These are phyloP conservation scores for Cytospora chrysosperma DNA, from an alignment of 2,329 filamentous ascomycete species.

Conservation along the genomic window DNA sequence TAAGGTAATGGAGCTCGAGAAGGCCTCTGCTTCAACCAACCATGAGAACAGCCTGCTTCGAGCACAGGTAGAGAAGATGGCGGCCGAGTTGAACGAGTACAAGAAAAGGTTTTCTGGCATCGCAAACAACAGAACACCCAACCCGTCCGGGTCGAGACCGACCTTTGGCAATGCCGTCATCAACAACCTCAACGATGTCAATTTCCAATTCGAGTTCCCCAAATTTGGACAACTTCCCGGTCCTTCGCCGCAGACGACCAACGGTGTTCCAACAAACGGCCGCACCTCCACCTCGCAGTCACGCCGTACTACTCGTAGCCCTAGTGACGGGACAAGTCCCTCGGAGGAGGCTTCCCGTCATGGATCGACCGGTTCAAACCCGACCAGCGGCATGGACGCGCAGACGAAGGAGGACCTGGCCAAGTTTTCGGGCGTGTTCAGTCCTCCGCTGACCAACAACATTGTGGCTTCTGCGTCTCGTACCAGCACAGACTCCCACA, in stretches of 20 bases:
- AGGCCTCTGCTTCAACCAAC: conserved; percentile 77
- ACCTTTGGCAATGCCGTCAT: conserved; percentile 49
- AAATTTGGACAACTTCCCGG: conserved; percentile 78
- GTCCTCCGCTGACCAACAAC: conserved; percentile 49
- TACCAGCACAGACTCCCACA: conserved; percentile 52
- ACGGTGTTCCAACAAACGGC: conserved; percentile 23
- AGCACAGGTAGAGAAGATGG: conserved; percentile 85
- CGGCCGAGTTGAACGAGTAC: conserved; percentile 83
- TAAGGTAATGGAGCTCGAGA: conserved; percentile 74
- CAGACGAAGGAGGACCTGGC: conserved; percentile 50
- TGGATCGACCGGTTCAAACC: conserved; percentile 36
- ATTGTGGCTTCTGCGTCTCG: conserved; percentile 46
- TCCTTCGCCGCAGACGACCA: conserved; percentile 32
- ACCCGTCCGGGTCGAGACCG: conserved; percentile 38
- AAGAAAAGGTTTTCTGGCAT: conserved; percentile 76
- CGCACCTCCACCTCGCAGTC: conserved; percentile 24
- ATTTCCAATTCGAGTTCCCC: conserved; percentile 95
- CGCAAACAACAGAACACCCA: conserved; percentile 31
- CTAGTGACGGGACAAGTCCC: conserved; percentile 37
- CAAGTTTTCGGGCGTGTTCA: conserved; percentile 60
- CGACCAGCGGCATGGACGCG: conserved; percentile 33
- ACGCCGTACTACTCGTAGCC: conserved; percentile 27
- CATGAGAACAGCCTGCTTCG: conserved; percentile 83
- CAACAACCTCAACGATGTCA: conserved; percentile 68
- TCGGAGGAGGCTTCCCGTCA: conserved; percentile 28